Conservation (phyloP, 2,329 filamentous ascomycete species). For the Colletotrichum ledebouriae region DNA sequence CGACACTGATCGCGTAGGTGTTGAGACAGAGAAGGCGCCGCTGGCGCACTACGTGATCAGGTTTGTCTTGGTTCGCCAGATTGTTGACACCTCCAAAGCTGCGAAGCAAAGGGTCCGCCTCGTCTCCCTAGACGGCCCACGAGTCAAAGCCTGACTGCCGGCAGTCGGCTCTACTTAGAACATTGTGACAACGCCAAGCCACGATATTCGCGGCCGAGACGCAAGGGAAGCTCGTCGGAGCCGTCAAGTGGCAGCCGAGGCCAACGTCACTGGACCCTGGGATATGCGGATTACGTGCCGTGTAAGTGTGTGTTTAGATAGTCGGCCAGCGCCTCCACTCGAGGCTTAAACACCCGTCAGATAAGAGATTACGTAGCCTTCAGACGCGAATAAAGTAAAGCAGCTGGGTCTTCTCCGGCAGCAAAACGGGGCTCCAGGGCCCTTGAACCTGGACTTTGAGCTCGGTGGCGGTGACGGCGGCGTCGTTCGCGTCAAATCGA, state of each 20-base stretch:
- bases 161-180: background rate
- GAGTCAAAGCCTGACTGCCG: slow-evolving; percentile 24
- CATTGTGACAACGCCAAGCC: slow-evolving; percentile 17
- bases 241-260: slow-evolving; percentile 5
- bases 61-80: too few relatives aligned
- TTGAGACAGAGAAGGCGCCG: too few relatives aligned
- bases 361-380: background rate
- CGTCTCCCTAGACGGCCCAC: slow-evolving; percentile 26
- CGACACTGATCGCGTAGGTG: too few relatives aligned
- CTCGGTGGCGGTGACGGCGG: slow-evolving; percentile 36
- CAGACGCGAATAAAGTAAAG: slow-evolving; percentile 25
- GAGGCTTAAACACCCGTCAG: background rate
- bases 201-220: slow-evolving; percentile 28
- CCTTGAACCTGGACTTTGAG: slow-evolving; percentile 19
- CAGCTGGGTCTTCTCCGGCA: slow-evolving; percentile 21
- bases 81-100: slow-evolving; percentile 14
- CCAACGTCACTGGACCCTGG: slow-evolving; percentile 10
- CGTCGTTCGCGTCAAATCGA: background rate
- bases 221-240: slow-evolving; percentile 2
- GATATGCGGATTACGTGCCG: background rate
- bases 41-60: too few relatives aligned
- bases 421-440: slow-evolving; percentile 13
- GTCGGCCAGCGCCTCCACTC: background rate
- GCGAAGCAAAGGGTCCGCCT: background rate
- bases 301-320: background rate